Conservation (phyloP, 148 eudicot species). For the Dysphania ambrosioides region DNA sequence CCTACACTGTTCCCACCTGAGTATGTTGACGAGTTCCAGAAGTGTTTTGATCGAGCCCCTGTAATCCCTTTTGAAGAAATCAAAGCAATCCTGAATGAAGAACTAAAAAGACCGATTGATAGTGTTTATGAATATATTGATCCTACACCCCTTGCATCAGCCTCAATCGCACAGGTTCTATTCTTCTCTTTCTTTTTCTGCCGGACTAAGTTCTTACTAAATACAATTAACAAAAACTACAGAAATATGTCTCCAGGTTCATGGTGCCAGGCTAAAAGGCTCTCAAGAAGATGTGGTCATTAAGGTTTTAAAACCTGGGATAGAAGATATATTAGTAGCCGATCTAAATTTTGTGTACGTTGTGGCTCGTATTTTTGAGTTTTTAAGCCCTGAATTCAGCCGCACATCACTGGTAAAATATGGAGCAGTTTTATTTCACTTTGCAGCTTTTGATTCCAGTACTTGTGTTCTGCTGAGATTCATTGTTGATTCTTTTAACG, state of each 20-base stretch:
- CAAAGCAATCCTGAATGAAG: constrained; percentile 67
- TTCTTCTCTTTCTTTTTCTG: constrained; percentile 12
- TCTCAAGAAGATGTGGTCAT: constrained; percentile 87
- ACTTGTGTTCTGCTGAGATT: neutral
- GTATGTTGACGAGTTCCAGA: constrained; percentile 91
- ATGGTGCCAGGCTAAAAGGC: constrained; percentile 85
- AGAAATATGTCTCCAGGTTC: constrained; percentile 55
- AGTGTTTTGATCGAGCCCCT: constrained; percentile 94
- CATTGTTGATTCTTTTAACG: neutral
- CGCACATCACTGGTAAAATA: constrained; percentile 82
- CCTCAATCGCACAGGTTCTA: constrained; percentile 94
- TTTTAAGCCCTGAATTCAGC: constrained; percentile 81
- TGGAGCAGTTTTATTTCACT: neutral
- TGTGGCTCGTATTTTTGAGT: constrained; percentile 89
- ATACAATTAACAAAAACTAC: constrained; percentile 15
- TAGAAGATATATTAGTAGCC: constrained; percentile 84
- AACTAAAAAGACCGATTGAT: constrained; percentile 77
- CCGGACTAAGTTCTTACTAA: constrained; percentile 12
- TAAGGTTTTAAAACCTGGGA: constrained; percentile 96
- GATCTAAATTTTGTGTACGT: constrained; percentile 92
- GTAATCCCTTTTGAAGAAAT: constrained; percentile 77
- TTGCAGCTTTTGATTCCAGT: neutral
- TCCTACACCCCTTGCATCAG: constrained; percentile 95
- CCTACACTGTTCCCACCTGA: constrained; percentile 93
- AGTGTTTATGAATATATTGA: constrained; percentile 85